Percentiles rank a stretch among this genome's conserved stretches.
phyloP scores from a whole-genome alignment of 2,329 filamentous ascomycete species.

The Paraphoma sp. region DNA sequence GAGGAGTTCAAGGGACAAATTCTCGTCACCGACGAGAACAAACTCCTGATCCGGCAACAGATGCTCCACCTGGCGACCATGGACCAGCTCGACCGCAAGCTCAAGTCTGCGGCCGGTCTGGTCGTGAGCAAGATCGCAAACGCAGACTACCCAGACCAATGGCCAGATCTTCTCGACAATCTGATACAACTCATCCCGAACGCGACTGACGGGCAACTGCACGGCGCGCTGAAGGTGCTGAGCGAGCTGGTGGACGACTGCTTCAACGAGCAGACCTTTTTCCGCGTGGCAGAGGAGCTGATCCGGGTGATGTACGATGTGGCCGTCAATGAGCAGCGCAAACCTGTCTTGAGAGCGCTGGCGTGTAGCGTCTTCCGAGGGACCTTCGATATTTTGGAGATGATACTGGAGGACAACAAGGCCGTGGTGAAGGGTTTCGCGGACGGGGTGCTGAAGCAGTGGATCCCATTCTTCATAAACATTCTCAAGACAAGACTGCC shows the following conservation, averaged over 20 bases:
- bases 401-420: constrained; percentile 93
- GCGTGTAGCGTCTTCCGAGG: constrained; percentile 89
- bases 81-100: constrained; percentile 77
- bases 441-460: constrained; percentile 80
- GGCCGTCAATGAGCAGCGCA: constrained; percentile 76
- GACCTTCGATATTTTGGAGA: constrained; percentile 94
- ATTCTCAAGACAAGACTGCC: constrained; percentile 79
- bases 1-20: constrained; percentile 73
- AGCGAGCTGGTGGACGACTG: constrained; percentile 91
- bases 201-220: constrained; percentile 79
- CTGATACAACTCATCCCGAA: constrained; percentile 78
- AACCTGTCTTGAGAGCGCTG: constrained; percentile 78
- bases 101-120: constrained; percentile 87
- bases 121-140: constrained; percentile 93
- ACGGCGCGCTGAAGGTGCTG: constrained; percentile 88
- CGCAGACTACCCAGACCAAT: constrained; percentile 91
- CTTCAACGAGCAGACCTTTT: constrained; percentile 94
- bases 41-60: constrained; percentile 73
- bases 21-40: constrained; percentile 74
- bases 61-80: constrained; percentile 80
- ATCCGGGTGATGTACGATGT: constrained; percentile 84
- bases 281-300: constrained; percentile 83
- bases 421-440: constrained; percentile 86
- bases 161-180: constrained; percentile 85
- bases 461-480: constrained; percentile 88